Percentiles rank a stretch among this genome's conserved stretches.
These are phyloP conservation scores for Agaricus sinodeliciosus DNA, from an alignment of 768 basidiomycete genomes.

Conservation along the genomic window DNA sequence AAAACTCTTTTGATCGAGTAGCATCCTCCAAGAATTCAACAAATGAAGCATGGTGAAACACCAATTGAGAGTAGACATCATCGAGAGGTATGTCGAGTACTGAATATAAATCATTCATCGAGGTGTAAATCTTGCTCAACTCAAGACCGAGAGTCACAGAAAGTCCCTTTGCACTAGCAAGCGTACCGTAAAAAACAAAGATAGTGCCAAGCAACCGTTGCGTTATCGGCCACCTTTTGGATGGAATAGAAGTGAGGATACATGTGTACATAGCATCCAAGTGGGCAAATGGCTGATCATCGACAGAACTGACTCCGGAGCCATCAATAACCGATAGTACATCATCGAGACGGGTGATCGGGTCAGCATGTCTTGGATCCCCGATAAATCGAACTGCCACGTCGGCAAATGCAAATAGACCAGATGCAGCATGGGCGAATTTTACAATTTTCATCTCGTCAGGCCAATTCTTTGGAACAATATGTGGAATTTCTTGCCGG, in stretches of 20 bases:
- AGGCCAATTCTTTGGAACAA: not conserved
- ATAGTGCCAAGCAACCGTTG: not conserved
- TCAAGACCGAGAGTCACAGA: not conserved
- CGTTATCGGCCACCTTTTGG: not conserved
- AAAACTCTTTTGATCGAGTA: too few relatives aligned
- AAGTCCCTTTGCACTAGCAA: not conserved
- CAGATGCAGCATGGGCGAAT: not conserved
- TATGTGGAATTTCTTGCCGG: not conserved
- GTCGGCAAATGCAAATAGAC: not conserved
- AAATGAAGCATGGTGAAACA: constrained; percentile 33
- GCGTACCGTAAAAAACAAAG: not conserved
- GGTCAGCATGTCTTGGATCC: not conserved
- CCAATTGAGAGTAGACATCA: not conserved
- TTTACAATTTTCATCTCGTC: not conserved
- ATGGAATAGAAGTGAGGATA: not conserved
- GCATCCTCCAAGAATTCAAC: too few relatives aligned
- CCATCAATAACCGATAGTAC: not conserved
- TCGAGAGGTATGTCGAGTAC: not conserved
- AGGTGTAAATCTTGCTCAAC: not conserved
- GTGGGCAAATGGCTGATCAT: not conserved
- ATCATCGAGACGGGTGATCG: not conserved
- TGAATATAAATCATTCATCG: not conserved
- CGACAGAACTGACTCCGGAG: not conserved
- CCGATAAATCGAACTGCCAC: not conserved
- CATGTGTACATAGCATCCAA: not conserved